Evolutionary conservation across 2,329 filamentous ascomycete species (phyloP).

Genomic region (Neonectria hederae): DNA sequence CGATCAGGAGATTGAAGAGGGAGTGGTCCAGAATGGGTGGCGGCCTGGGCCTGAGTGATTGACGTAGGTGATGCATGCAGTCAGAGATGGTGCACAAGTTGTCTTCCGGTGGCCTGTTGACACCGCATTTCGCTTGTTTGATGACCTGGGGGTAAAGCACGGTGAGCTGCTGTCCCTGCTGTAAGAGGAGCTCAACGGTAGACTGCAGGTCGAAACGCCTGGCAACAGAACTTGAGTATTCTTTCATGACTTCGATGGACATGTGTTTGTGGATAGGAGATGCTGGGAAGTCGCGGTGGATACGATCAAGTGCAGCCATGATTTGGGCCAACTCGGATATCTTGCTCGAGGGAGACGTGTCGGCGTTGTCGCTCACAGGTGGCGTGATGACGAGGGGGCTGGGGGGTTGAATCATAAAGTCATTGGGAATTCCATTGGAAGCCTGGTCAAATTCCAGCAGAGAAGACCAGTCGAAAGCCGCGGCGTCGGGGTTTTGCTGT

Average conservation of each 20-base stretch:
- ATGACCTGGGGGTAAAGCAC: slow-evolving; percentile 48
- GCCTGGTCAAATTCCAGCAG: slow-evolving; percentile 25
- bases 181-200: slow-evolving; percentile 49
- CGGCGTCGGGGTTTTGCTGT: slow-evolving; percentile 17
- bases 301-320: slow-evolving; percentile 37
- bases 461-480: slow-evolving; percentile 37
- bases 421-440: background rate
- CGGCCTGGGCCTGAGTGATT: slow-evolving; percentile 24
- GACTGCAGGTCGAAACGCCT: slow-evolving; percentile 38
- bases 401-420: background rate
- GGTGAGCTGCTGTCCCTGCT: slow-evolving; percentile 47
- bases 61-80: slow-evolving; percentile 46
- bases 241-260: slow-evolving; percentile 36
- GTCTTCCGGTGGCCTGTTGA: slow-evolving; percentile 2
- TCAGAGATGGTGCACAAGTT: slow-evolving; percentile 43
- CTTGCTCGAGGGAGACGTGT: background rate
- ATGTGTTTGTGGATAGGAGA: slow-evolving; percentile 29
- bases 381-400: slow-evolving; percentile 13
- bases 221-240: slow-evolving; percentile 36
- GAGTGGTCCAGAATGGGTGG: slow-evolving; percentile 44
- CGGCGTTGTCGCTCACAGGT: slow-evolving; percentile 19
- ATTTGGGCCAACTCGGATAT: slow-evolving; percentile 33
- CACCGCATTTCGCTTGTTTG: slow-evolving; percentile 7
- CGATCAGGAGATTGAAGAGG: slow-evolving; percentile 49
- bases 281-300: slow-evolving; percentile 24